Percentiles rank a stretch among this genome's conserved stretches.
phyloP scores from a whole-genome alignment of 768 basidiomycete genomes.

The Leucocoprinus sp. region DNA sequence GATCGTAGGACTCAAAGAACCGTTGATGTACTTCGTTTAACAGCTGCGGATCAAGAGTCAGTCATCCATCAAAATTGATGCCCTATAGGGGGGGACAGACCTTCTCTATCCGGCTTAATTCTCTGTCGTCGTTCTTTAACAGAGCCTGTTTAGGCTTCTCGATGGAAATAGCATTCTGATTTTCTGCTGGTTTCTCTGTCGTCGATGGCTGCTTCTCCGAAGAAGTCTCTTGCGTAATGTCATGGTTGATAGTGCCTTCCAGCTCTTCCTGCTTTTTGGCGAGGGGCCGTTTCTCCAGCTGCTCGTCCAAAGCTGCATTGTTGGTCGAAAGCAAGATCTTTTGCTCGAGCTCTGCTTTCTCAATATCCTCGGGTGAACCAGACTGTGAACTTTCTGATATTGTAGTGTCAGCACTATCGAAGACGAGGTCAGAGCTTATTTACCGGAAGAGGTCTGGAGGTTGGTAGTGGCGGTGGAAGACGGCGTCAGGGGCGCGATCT shows the following conservation, averaged over 20 bases:
- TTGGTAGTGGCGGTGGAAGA: constrained; percentile 21
- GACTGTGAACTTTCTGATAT: constrained; percentile 12
- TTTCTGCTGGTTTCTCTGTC: constrained; percentile 15
- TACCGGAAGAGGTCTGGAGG: constrained; percentile 14
- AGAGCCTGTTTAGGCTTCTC: constrained; percentile 64
- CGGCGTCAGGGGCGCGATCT: constrained; percentile 49
- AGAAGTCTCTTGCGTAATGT: neutral
- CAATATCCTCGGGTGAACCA: constrained; percentile 30
- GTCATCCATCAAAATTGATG: constrained; percentile 4
- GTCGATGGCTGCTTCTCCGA: constrained; percentile 1
- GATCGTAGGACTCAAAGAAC: constrained; percentile 68
- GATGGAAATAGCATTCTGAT: constrained; percentile 11
- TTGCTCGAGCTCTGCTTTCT: constrained; percentile 33
- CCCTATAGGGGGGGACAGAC: constrained; percentile 28
- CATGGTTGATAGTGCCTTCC: constrained; percentile 30
- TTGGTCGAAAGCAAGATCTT: constrained; percentile 57
- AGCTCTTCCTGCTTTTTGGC: constrained; percentile 83
- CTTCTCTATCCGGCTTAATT: constrained; percentile 69
- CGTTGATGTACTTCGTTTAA: constrained; percentile 68
- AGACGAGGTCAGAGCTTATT: constrained; percentile 1
- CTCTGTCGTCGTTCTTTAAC: constrained; percentile 80
- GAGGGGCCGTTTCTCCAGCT: constrained; percentile 78
- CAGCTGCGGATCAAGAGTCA: constrained; percentile 41
- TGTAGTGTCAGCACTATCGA: constrained; percentile 1
- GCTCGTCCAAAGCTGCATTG: constrained; percentile 69